phyloP scores from a whole-genome alignment of 768 basidiomycete genomes.

The Tylopilus rubrobrunneus region DNA sequence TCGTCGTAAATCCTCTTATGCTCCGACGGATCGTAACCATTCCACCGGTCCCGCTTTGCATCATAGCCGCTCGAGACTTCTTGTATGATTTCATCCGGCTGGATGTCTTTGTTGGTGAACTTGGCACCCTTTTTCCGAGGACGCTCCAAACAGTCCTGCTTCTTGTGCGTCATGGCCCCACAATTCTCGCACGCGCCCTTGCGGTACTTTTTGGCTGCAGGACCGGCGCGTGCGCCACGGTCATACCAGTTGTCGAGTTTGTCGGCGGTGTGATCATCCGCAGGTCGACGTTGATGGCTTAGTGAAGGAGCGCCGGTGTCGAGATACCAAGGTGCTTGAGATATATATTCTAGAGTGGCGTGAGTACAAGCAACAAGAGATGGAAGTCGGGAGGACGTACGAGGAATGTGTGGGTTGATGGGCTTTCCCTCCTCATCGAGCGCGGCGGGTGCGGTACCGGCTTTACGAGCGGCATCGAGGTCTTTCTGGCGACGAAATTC shows the following conservation, averaged over 20 bases:
- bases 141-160: slow-evolving; percentile 89
- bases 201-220: slow-evolving; percentile 93
- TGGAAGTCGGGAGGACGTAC: slow-evolving; percentile 43
- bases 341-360: slow-evolving; percentile 77
- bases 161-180: slow-evolving; percentile 92
- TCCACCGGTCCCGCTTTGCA: slow-evolving; percentile 97
- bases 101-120: slow-evolving; percentile 85
- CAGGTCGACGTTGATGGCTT: slow-evolving; percentile 84
- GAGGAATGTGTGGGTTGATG: slow-evolving; percentile 99
- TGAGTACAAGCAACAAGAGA: neutral
- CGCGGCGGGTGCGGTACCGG: slow-evolving; percentile 95
- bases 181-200: slow-evolving; percentile 99
- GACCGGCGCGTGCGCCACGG: slow-evolving; percentile 77
- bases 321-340: slow-evolving; percentile 98
- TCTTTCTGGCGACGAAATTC: slow-evolving; percentile 96
- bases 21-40: slow-evolving; percentile 90
- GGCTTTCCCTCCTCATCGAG: slow-evolving; percentile 92
- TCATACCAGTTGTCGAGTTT: slow-evolving; percentile 92
- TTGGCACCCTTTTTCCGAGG: slow-evolving; percentile 96
- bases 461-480: slow-evolving; percentile 96
- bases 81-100: slow-evolving; percentile 87
- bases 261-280: slow-evolving; percentile 51
- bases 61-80: slow-evolving; percentile 76
- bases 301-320: slow-evolving; percentile 92
- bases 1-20: slow-evolving; percentile 89